Evolutionary conservation across 2,329 filamentous ascomycete species (phyloP), one percentile per base, ranked within the genome.

Genomic region (Hypomyces perniciosus): DNA sequence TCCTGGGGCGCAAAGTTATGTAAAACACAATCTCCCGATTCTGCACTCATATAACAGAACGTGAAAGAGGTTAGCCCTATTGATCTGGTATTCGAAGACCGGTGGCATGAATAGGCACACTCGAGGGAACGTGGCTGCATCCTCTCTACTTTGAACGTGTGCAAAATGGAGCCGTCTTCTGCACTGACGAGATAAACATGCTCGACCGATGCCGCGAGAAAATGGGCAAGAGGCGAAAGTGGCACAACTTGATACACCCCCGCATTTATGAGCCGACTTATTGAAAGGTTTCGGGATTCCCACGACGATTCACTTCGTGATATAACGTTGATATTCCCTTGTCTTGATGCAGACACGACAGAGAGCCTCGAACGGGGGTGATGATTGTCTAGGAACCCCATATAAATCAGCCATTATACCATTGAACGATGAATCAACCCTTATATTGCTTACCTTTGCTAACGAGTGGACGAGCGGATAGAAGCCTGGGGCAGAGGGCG

Each of bases 21-120:
- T 55, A 89, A 70, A 20, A 88, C 73, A 51, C 84, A 81, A 44
- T 84, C 77, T 8, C 79, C 76, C 0, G 78, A 80, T 20, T 81
- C 78, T 4, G 72, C 69, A 52, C 79, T 77, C 3, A 76, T 75
- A 61, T 88, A 89, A 9, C 78, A 79, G 26, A 90, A 66, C 0
- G 79, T 83, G n/a, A 90, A 71, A 10, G 77, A 83, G 29, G 74
- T 73, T 1, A 90, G 67, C 0, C 82, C 79, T 1, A 75, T 68
- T 1, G 75, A 76, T 10, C 76, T 78, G 77, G 80, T 53, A 69
- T 71, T 44, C 73, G 72, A 51, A 70, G 75, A 41, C 28, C 60
- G 54, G 33, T 60, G 59, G 30, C 53, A 54, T 1, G 78, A 76
- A 59, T 82, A 79, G 50, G 84, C 76, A 46, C 79, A 80, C 44